These are phyloP conservation scores for Mortierella sp. DNA, from an alignment of 371 early-diverging fungal genomes.

Conservation along the genomic window DNA sequence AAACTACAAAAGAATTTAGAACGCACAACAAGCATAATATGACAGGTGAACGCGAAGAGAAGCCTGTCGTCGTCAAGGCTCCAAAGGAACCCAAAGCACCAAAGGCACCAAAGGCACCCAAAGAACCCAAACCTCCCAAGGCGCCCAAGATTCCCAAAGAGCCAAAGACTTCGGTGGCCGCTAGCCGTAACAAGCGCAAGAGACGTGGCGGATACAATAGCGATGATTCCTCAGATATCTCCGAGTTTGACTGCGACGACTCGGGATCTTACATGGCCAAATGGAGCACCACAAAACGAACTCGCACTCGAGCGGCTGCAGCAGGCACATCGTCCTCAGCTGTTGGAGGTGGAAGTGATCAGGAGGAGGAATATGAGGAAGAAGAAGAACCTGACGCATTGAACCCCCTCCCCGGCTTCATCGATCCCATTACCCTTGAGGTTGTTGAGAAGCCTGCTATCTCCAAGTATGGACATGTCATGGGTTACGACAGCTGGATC, in stretches of 20 bases:
- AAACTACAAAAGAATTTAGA: conserved; percentile 82
- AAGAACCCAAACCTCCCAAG: conserved; percentile 47
- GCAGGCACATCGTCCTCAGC: conserved; percentile 21
- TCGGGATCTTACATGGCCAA: conserved; percentile 75
- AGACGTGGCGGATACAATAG: conserved; percentile 61
- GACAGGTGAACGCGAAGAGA: conserved; percentile 45
- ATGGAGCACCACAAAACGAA: conserved; percentile 62
- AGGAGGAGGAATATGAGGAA: conserved; percentile 52
- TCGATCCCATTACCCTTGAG: conserved; percentile 95
- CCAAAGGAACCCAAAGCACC: conserved; percentile 40
- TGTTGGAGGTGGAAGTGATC: conserved; percentile 23
- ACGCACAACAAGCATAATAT: conserved; percentile 70
- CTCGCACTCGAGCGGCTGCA: conserved; percentile 47
- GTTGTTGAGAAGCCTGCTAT: conserved; percentile 93
- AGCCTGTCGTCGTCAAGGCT: conserved; percentile 20
- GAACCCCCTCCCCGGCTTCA: conserved; percentile 92
- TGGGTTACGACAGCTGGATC: conserved; percentile 95
- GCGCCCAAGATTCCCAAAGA: conserved; percentile 28
- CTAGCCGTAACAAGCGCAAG: conserved; percentile 60
- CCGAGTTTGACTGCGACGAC: conserved; percentile 70
- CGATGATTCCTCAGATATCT: conserved; percentile 69
- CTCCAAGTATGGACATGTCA: conserved; percentile 96
- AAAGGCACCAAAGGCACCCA: conserved; percentile 41
- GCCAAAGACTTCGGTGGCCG: conserved; percentile 55
- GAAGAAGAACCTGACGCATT: conserved; percentile 57